Conservation (phyloP, 345 rosid species). For the Aurinia saxatilis region DNA sequence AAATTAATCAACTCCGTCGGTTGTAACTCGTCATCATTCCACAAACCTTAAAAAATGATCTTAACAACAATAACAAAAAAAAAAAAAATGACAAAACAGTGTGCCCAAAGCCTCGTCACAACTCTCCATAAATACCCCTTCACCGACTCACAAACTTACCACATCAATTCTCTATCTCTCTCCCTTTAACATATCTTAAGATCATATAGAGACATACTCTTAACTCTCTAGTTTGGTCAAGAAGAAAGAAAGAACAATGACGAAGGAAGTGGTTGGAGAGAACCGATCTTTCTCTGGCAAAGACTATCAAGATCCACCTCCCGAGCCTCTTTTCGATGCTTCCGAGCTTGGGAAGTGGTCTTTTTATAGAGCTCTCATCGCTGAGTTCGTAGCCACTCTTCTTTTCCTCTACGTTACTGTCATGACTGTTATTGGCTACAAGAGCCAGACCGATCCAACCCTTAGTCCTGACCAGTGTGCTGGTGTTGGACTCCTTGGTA, state of each 20-base stretch:
- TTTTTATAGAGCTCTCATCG: conserved; percentile 78
- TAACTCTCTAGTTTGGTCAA: background rate
- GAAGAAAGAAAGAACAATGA: conserved; percentile 19
- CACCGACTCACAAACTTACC: conserved; percentile 17
- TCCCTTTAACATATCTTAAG: background rate
- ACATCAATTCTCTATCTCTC: conserved; percentile 8
- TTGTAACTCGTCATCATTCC: background rate
- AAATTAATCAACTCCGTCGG: conserved; percentile 6
- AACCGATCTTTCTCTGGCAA: conserved; percentile 48
- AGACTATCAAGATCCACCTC: conserved; percentile 86
- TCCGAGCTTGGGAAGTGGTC: conserved; percentile 70
- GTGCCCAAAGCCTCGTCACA: conserved; percentile 12
- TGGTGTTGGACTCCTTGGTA: conserved; percentile 73
- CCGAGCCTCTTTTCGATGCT: conserved; percentile 52
- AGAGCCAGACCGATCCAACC: conserved; percentile 36
- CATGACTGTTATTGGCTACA: conserved; percentile 82
- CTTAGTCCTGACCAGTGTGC: conserved; percentile 34
- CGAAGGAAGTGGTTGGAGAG: conserved; percentile 39
- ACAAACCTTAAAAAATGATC: conserved; percentile 16
- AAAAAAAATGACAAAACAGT: background rate
- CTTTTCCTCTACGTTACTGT: conserved; percentile 72
- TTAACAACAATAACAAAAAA: background rate
- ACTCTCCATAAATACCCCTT: conserved; percentile 28
- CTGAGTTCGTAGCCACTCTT: conserved; percentile 78
- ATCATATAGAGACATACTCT: no score